phyloP scores from a whole-genome alignment of 352 stramenopile species.

The Phytophthora foliorum region DNA sequence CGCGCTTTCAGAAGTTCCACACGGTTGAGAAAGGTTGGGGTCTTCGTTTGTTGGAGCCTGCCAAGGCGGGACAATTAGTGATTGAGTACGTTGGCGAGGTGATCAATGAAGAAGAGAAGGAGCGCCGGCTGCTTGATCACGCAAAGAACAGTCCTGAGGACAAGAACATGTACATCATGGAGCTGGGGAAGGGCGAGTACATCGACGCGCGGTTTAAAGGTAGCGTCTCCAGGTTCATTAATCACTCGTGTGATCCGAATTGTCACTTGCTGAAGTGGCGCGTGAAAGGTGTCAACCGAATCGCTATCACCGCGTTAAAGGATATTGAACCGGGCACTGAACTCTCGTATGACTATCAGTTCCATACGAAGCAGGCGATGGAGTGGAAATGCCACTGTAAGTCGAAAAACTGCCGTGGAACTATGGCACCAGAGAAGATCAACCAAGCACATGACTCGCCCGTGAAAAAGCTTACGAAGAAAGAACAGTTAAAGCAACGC shows the following conservation, averaged over 20 bases:
- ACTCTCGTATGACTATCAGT: constrained; percentile 96
- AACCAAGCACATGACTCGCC: constrained; percentile 46
- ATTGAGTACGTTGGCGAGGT: constrained; percentile 97
- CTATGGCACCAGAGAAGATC: constrained; percentile 88
- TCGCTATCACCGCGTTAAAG: constrained; percentile 92
- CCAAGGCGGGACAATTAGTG: constrained; percentile 90
- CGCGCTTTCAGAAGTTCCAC: constrained; percentile 79
- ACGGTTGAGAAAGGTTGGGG: constrained; percentile 93
- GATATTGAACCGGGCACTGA: constrained; percentile 93
- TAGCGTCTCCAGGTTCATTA: constrained; percentile 97
- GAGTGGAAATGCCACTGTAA: constrained; percentile 92
- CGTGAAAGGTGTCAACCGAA: constrained; percentile 92
- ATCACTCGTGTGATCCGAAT: constrained; percentile 98
- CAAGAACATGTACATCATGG: constrained; percentile 98
- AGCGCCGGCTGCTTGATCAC: constrained; percentile 87
- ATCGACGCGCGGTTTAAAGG: constrained; percentile 96
- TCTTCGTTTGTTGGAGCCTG: constrained; percentile 80
- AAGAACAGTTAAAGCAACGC: constrained; percentile 72
- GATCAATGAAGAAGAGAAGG: constrained; percentile 94
- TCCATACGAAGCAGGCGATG: constrained; percentile 89
- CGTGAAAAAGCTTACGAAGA: constrained; percentile 84
- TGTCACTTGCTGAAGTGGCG: constrained; percentile 96
- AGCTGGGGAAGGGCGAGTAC: constrained; percentile 92
- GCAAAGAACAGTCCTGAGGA: constrained; percentile 91
- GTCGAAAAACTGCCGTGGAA: constrained; percentile 82